Evolutionary conservation across 2,329 filamentous ascomycete genomes (phyloP).

Genomic region (Penicillium hordei): DNA sequence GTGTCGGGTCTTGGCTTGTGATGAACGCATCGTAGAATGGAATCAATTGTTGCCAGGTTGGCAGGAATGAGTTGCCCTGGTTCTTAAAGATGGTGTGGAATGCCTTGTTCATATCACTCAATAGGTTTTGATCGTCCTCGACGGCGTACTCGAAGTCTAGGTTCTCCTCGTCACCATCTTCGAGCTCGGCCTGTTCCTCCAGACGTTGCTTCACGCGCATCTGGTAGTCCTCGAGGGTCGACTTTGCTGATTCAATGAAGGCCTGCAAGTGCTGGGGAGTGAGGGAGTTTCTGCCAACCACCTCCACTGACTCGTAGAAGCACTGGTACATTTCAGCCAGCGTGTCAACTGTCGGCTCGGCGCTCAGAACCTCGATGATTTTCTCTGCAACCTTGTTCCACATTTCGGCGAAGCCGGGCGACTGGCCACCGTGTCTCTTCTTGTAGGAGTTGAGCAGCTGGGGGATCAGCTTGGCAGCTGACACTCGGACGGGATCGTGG

Average conservation of each 20-base stretch:
- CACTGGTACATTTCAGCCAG: constrained; percentile 99
- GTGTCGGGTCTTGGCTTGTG: constrained; percentile 76
- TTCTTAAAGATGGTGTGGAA: constrained; percentile 99
- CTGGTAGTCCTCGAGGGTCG: constrained; percentile 89
- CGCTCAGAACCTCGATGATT: constrained; percentile 86
- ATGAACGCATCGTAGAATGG: constrained; percentile 84
- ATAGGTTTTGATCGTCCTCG: constrained; percentile 92
- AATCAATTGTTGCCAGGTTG: constrained; percentile 82
- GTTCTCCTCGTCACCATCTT: constrained; percentile 86
- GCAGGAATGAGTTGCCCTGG: constrained; percentile 80
- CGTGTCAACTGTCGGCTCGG: constrained; percentile 93
- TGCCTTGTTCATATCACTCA: constrained; percentile 99
- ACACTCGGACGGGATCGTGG: constrained; percentile 94
- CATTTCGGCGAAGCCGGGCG: constrained; percentile 73
- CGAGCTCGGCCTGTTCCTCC: constrained; percentile 80
- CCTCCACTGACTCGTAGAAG: constrained; percentile 97
- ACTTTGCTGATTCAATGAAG: constrained; percentile 84
- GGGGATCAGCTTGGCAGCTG: constrained; percentile 91
- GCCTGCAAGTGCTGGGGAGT: constrained; percentile 74
- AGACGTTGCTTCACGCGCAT: constrained; percentile 76
- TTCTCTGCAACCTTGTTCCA: constrained; percentile 87
- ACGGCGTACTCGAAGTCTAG: constrained; percentile 88
- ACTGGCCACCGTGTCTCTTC: constrained; percentile 79
- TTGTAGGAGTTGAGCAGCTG: constrained; percentile 93
- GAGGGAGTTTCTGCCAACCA: constrained; percentile 82